Percentiles rank a stretch among this genome's conserved stretches.
Evolutionary conservation across 768 basidiomycete genomes (phyloP).

Genomic region (Cystoderma amianthinum): DNA sequence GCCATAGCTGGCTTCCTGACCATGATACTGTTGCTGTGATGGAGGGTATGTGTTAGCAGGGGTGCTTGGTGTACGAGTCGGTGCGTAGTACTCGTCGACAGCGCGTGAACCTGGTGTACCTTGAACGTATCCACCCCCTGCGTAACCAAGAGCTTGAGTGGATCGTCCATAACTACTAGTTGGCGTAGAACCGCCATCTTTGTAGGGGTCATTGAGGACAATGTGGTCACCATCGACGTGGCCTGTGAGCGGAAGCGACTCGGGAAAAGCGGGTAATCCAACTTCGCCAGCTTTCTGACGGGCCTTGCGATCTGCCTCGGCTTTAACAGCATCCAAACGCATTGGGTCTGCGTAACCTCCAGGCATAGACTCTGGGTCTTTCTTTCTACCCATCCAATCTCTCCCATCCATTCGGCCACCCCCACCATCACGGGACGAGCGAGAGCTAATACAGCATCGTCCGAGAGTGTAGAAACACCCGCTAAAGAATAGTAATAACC

Average conservation of each 20-base stretch:
- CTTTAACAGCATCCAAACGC: slow-evolving; percentile 81
- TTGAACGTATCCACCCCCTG: slow-evolving; percentile 58
- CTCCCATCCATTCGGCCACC: slow-evolving; percentile 32
- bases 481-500: slow-evolving; percentile 82
- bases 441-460: slow-evolving; percentile 84
- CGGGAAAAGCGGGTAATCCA: slow-evolving; percentile 72
- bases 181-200: slow-evolving; percentile 13
- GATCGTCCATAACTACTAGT: slow-evolving; percentile 22
- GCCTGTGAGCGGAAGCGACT: slow-evolving; percentile 64
- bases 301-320: slow-evolving; percentile 79
- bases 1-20: slow-evolving; percentile 26
- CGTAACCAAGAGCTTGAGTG: slow-evolving; percentile 21
- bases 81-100: slow-evolving; percentile 67
- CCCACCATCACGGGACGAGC: slow-evolving; percentile 26
- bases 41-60: slow-evolving; percentile 32
- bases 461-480: slow-evolving; percentile 86
- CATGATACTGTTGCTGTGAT: slow-evolving; percentile 21
- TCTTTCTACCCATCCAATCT: too few species aligned
- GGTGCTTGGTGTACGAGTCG: too few species aligned
- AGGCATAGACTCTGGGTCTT: slow-evolving; percentile 14
- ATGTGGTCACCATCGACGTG: slow-evolving; percentile 51
- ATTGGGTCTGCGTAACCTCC: slow-evolving; percentile 51
- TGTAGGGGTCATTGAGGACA: slow-evolving; percentile 44
- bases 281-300: slow-evolving; percentile 50
- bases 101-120: slow-evolving; percentile 60